Evolutionary conservation across 1,139 yeast genomes (phyloP).

Genomic region (Zygosaccharomyces sapae): DNA sequence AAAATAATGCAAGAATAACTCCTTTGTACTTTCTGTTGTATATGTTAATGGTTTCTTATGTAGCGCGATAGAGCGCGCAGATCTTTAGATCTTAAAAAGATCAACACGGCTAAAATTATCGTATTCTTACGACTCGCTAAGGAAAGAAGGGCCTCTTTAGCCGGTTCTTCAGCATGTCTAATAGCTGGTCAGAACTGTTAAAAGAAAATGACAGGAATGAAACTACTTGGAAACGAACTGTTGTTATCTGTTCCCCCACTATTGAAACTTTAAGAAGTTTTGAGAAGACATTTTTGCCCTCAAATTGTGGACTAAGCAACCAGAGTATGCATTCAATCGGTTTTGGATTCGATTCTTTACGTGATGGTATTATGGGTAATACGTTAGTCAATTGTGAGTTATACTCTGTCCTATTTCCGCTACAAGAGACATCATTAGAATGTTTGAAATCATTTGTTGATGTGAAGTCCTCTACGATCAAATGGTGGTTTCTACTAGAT

Average conservation of each 20-base stretch:
- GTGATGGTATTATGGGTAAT: neutral
- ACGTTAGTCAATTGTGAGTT: constrained; percentile 1
- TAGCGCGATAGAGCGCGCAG: neutral
- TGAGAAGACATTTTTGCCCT: constrained; percentile 10
- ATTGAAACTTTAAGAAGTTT: constrained; percentile 9
- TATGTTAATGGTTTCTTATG: neutral
- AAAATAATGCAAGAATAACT: neutral
- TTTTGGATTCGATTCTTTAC: neutral
- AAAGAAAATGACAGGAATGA: constrained; percentile 2
- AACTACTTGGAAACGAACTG: neutral
- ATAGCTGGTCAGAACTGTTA: constrained; percentile 10
- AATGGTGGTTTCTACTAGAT: constrained; percentile 23
- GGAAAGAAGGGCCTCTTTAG: constrained; percentile 3
- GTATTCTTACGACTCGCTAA: neutral
- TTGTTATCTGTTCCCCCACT: constrained; percentile 9
- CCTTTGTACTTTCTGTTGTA: neutral
- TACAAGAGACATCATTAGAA: neutral
- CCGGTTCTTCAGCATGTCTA: neutral
- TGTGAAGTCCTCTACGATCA: constrained; percentile 3
- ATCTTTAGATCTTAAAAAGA: neutral
- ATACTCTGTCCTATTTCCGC: constrained; percentile 9
- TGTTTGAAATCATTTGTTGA: constrained; percentile 7
- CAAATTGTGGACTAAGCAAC: constrained; percentile 3
- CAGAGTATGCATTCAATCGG: constrained; percentile 8
- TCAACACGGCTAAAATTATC: neutral